Evolutionary conservation across 352 stramenopile species (phyloP).

Genomic region (Pythium plurisporium): DNA sequence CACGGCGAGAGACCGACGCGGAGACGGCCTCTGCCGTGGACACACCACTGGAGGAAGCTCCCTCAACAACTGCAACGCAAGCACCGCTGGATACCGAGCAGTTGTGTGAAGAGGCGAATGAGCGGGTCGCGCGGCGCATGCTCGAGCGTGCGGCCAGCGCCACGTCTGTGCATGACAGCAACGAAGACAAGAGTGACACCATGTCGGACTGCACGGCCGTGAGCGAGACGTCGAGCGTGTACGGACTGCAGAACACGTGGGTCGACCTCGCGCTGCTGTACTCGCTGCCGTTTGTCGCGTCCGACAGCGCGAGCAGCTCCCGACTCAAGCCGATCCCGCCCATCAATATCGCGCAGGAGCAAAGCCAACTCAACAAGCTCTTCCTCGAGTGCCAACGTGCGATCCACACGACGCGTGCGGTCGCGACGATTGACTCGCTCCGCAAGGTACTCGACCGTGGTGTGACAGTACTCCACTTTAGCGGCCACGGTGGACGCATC

Average conservation of each 20-base stretch:
- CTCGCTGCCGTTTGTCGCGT: constrained; percentile 63
- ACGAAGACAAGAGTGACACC: constrained; percentile 75
- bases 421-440: constrained; percentile 67
- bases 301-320: constrained; percentile 13
- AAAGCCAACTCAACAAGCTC: constrained; percentile 64
- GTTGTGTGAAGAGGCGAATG: constrained; percentile 47
- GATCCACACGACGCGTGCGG: constrained; percentile 68
- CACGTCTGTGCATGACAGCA: constrained; percentile 22
- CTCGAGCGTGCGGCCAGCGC: constrained; percentile 31
- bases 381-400: constrained; percentile 70
- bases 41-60: not conserved
- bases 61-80: no score
- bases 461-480: constrained; percentile 76
- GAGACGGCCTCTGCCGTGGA: not conserved
- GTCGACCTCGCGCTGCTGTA: constrained; percentile 76
- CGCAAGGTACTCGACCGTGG: constrained; percentile 75
- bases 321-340: constrained; percentile 57
- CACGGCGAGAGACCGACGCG: not conserved
- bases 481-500: constrained; percentile 62
- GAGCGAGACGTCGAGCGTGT: constrained; percentile 69
- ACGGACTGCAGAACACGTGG: constrained; percentile 73
- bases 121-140: constrained; percentile 54
- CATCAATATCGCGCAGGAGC: constrained; percentile 67
- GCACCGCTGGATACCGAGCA: not conserved
- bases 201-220: constrained; percentile 68